These are phyloP conservation scores for Nicotiana sylvestris DNA, from an alignment of 257 asterid genomes.

Conservation along the genomic window DNA sequence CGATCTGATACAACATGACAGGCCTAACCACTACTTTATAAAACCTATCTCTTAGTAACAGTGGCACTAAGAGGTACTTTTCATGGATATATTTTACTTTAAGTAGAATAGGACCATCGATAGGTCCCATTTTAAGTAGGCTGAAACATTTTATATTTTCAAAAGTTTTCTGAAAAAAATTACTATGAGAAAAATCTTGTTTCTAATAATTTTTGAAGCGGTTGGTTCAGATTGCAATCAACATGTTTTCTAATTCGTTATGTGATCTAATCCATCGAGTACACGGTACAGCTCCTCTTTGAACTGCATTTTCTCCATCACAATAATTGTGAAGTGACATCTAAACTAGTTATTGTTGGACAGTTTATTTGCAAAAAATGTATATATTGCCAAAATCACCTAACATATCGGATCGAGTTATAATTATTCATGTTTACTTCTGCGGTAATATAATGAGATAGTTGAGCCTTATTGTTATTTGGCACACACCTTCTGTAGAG, in stretches of 20 bases:
- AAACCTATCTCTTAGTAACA: no score
- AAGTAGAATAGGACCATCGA: background rate
- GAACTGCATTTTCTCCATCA: background rate
- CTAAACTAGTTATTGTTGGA: background rate
- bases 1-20: no score
- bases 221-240: background rate
- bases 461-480: no score
- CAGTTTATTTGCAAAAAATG: background rate
- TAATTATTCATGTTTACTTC: no score
- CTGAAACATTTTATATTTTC: no score
- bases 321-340: background rate
- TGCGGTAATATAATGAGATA: no score
- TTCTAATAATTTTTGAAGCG: background rate
- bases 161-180: no score
- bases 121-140: background rate
- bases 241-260: background rate
- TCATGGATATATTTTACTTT: background rate
- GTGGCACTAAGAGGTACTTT: background rate
- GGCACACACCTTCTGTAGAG: no score
- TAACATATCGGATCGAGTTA: background rate
- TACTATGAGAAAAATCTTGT: background rate
- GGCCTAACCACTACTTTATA: no score
- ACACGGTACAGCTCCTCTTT: background rate
- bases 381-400: background rate
- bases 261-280: background rate